Base-by-base conservation (phyloP, 2,329 filamentous ascomycete genomes). In the Bipolaris cookei region DNA sequence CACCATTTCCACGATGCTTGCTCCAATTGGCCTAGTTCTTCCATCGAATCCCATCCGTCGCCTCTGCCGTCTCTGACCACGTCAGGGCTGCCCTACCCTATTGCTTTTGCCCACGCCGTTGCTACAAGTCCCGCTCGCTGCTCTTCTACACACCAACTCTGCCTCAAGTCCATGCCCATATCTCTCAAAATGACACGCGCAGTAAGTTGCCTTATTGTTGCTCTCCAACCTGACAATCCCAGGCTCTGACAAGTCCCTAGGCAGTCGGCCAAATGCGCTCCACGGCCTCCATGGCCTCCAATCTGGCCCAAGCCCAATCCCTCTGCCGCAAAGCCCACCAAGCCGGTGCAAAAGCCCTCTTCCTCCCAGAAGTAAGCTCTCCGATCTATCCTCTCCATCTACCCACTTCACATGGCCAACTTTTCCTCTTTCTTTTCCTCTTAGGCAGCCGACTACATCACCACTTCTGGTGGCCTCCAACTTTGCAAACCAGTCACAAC, bases 181-280 rank as follows among this genome's bases (percentile, higher is more conserved):
- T 35, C 58, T 3, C 10, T 66, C 62, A 74, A 61, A 48, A 74
- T 75, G 73, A 67, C 71, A 65, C 51, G 74, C 45, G 72, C 72
- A 61, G 73, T 75, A 65, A 51, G 59, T 60, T 6, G 21, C 16
- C 21, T 20, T 4, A 7, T 37, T 20, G 14, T 25, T 23, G 20
- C 20, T 4, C 16, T 13, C 21, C 6, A 16, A 1, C 2, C 11
- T 30, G 28, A 30, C 18, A 32, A 34, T 18, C 4, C 32, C 28
- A 11, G 3, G 28, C 28, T 46, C 46, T 54, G n/a, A 63, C 50
- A 30, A 16, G 0, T 18, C 8, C 13, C 42, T 58, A 96, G 92
- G 92, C 92, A 64, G 83, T 97, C 43, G 93, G 92, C 32, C 94
- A 97, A 78, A 86, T 97, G 77, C 93, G 92, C 79, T 93, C 92